These are phyloP conservation scores for Solanum chiquidenum DNA, from an alignment of 257 asterid genomes.

Conservation along the genomic window DNA sequence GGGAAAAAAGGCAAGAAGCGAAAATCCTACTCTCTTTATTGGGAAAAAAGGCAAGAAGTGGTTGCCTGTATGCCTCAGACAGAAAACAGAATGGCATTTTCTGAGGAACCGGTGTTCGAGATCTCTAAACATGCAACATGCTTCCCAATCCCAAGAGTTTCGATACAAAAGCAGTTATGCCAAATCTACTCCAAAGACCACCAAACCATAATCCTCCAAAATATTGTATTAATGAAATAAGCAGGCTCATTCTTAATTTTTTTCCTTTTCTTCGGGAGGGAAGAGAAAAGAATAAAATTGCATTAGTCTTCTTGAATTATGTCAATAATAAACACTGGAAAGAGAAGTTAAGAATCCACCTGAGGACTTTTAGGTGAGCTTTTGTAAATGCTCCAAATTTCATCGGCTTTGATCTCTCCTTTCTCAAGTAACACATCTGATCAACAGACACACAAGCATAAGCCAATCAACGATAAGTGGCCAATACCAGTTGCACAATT, in stretches of 20 bases:
- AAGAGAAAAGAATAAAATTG: neutral
- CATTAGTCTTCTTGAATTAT: neutral
- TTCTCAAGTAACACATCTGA: conserved; percentile 79
- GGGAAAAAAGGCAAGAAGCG: neutral
- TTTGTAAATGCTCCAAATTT: conserved; percentile 70
- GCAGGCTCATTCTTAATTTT: neutral
- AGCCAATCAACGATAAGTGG: conserved; percentile 14
- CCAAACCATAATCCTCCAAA: neutral
- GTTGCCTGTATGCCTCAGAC: neutral
- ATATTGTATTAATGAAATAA: neutral
- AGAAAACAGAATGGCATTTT: neutral
- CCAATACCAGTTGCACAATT: neutral
- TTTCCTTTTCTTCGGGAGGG: neutral
- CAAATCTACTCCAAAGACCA: neutral
- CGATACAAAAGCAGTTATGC: neutral
- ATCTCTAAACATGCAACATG: neutral
- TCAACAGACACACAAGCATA: conserved; percentile 15
- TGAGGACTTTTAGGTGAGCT: conserved; percentile 58
- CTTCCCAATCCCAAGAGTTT: neutral
- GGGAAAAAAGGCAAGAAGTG: neutral
- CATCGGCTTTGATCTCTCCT: conserved; percentile 83
- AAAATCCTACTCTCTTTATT: neutral
- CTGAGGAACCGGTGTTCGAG: neutral
- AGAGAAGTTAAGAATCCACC: conserved; percentile 32
- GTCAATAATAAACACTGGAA: neutral